Evolutionary conservation across 148 eudicot species (phyloP).

Genomic region (Rhododendron ovatum): DNA sequence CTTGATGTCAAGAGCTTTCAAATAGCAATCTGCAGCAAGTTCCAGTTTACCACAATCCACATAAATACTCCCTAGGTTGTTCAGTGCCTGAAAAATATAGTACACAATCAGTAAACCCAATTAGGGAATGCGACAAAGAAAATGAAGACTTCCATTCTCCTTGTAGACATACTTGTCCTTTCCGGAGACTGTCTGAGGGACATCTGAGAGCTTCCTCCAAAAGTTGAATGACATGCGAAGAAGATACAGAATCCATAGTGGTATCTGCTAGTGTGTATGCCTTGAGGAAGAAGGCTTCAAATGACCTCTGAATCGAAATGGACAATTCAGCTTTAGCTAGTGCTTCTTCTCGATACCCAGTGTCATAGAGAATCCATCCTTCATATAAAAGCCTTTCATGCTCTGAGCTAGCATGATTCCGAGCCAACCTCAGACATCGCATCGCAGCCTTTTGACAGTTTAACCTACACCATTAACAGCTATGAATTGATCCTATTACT

Average conservation of each 20-base stretch:
- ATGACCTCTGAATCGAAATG: constrained; percentile 37
- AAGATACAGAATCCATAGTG: constrained; percentile 24
- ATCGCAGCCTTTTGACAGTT: constrained; percentile 50
- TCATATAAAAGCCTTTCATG: constrained; percentile 43
- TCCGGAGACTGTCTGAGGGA: constrained; percentile 50
- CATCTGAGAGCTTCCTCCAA: constrained; percentile 41
- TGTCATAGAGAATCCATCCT: constrained; percentile 49
- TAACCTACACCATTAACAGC: constrained; percentile 18
- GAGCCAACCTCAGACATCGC: constrained; percentile 37
- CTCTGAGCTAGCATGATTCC: constrained; percentile 28
- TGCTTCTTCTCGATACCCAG: constrained; percentile 45
- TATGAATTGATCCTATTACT: not conserved
- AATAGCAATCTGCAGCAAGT: constrained; percentile 39
- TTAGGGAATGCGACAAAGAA: not conserved
- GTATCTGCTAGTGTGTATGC: constrained; percentile 40
- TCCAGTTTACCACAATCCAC: constrained; percentile 37
- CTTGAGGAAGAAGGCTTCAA: constrained; percentile 46
- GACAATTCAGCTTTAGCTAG: constrained; percentile 43
- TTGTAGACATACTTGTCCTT: constrained; percentile 34
- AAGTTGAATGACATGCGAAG: constrained; percentile 32
- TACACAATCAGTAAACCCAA: not conserved
- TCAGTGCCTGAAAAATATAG: constrained; percentile 34
- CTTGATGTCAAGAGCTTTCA: constrained; percentile 44
- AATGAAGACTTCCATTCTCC: not conserved
- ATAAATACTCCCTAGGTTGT: constrained; percentile 47